phyloP scores from a whole-genome alignment of 1,284 basidiomycete species.

The Retiboletus flavoniger region DNA sequence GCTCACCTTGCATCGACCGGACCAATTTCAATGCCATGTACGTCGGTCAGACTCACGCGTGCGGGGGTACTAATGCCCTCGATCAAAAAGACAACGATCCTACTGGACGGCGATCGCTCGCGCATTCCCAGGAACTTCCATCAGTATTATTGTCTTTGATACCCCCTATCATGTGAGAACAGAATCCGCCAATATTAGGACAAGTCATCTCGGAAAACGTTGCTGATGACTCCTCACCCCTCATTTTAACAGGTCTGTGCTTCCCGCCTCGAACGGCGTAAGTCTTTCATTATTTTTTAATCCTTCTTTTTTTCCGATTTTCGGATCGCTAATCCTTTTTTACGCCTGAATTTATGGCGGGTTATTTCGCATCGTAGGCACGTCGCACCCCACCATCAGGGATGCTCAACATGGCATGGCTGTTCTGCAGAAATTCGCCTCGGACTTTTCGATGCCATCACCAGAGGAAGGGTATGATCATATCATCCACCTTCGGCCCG shows the following conservation, averaged over 20 bases:
- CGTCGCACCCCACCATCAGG: constrained; percentile 68
- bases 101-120: constrained; percentile 70
- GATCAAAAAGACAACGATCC: constrained; percentile 53
- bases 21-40: constrained; percentile 68
- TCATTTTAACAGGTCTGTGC: constrained; percentile 15
- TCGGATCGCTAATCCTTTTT: constrained; percentile 2
- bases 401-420: constrained; percentile 52
- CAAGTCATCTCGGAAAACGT: not conserved
- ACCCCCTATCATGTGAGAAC: constrained; percentile 66
- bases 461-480: constrained; percentile 60
- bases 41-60: constrained; percentile 29
- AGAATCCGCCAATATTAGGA: constrained; percentile 18
- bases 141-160: constrained; percentile 72
- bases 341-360: not conserved
- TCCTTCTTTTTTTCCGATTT: constrained; percentile 7
- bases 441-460: constrained; percentile 53
- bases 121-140: constrained; percentile 55
- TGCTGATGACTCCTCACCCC: constrained; percentile 13
- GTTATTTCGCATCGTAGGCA: constrained; percentile 42
- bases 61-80: constrained; percentile 3
- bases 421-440: constrained; percentile 59
- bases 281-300: constrained; percentile 10
- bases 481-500: constrained; percentile 51
- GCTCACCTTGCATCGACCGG: constrained; percentile 71
- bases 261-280: constrained; percentile 21